These are phyloP conservation scores for Starmera caribaea DNA, from an alignment of 805 yeast species.

Conservation along the genomic window DNA sequence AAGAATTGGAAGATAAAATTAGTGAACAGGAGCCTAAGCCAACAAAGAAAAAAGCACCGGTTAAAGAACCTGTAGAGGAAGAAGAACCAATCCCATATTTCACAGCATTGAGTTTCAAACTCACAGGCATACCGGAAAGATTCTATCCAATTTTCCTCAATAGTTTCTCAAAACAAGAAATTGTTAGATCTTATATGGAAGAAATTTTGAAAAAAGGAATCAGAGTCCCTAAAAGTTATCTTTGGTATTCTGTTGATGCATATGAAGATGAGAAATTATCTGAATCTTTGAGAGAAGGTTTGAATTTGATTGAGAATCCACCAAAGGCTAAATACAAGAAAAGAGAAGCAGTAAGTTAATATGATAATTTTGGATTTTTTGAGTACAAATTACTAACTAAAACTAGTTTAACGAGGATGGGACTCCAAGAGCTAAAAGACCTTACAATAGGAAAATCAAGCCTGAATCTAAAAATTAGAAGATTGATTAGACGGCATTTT, in stretches of 20 bases:
- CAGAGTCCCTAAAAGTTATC: conserved; percentile 48
- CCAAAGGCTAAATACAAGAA: conserved; percentile 26
- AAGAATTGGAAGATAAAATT: conserved; percentile 8
- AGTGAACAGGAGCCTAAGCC: conserved; percentile 20
- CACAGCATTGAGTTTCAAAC: conserved; percentile 57
- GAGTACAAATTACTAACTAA: too few relatives aligned
- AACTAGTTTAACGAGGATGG: background rate
- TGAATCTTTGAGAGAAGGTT: conserved; percentile 49
- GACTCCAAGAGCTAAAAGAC: too few relatives aligned
- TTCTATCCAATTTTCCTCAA: conserved; percentile 55
- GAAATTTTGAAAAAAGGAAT: conserved; percentile 48
- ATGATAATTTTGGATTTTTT: background rate
- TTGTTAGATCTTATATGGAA: conserved; percentile 54
- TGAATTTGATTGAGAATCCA: conserved; percentile 43
- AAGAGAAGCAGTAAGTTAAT: conserved; percentile 9
- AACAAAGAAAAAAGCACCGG: conserved; percentile 10
- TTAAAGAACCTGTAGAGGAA: conserved; percentile 18
- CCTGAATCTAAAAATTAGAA: too few relatives aligned
- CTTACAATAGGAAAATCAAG: too few relatives aligned
- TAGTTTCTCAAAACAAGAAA: conserved; percentile 49
- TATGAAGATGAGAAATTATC: conserved; percentile 57
- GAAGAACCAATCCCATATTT: conserved; percentile 29
- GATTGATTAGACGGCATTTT: too few relatives aligned
- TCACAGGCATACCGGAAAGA: conserved; percentile 57
- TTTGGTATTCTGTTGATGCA: conserved; percentile 84